Percentiles rank a stretch among this genome's conserved stretches.
These are phyloP conservation scores for Brasenia schreberi DNA, from an alignment of 164 flowering plant species.

Conservation along the genomic window DNA sequence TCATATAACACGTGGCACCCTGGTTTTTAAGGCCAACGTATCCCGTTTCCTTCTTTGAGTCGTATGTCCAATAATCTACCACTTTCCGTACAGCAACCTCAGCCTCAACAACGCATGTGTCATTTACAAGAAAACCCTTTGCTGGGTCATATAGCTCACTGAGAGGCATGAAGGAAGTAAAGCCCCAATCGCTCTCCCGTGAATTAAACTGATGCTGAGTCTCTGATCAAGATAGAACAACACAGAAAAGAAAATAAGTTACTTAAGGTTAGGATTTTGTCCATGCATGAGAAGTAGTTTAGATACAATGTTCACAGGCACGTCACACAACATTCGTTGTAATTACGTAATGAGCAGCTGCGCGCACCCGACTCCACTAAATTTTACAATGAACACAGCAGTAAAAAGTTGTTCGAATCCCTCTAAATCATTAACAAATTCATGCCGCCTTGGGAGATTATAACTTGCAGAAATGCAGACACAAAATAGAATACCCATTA, in stretches of 20 bases:
- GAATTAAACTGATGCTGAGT: background rate
- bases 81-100: background rate
- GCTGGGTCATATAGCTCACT: background rate
- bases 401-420: too few species aligned
- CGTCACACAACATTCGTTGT: too few species aligned
- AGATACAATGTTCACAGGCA: too few species aligned
- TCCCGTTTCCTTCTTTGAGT: conserved; percentile 88
- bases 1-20: conserved; percentile 98
- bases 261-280: too few species aligned
- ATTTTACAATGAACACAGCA: too few species aligned
- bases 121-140: background rate
- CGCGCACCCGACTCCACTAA: too few species aligned
- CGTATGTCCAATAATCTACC: background rate
- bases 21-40: conserved; percentile 93
- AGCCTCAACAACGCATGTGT: background rate
- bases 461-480: too few species aligned
- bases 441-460: too few species aligned
- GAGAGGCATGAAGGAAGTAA: background rate
- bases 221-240: background rate
- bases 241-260: background rate
- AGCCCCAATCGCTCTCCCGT: background rate
- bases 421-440: too few species aligned
- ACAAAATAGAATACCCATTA: too few species aligned
- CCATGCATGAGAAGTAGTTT: too few species aligned
- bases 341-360: too few species aligned